Evolutionary conservation across 345 rosid species (phyloP), one percentile per base, ranked within the genome.

Genomic region (Acer campestre): DNA sequence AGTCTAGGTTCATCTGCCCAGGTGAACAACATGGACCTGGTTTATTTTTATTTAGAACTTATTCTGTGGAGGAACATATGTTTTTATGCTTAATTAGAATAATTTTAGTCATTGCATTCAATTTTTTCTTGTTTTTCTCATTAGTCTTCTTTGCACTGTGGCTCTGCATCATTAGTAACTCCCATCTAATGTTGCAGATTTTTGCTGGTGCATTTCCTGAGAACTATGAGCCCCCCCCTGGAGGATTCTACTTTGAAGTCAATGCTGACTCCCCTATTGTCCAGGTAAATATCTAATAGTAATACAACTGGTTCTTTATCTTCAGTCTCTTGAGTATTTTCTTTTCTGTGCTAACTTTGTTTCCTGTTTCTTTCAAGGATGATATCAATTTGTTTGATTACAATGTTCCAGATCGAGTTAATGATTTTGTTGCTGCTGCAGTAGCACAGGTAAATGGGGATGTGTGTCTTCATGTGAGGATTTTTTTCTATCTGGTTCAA

Each of bases 201-300:
- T 96, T 94, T 88, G 92, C 99, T 35, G 97, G 98, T 82, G 97
- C 98, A 67, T 96, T 96, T 76, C 99, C 99, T 22, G 48, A 85
- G 75, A 85, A 94, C 80, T 96, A 96, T 72, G 99, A 96, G 75
- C 99, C 98, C 74, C 98, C 99, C 12, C 82, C 97, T 61, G 97
- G 91, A 79, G 97, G 88, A 78, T 96, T 96, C 89, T 92, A 92
- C 86, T 96, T 85, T 83, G 99, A 96, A 88, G 93, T 96, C 83
- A 92, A 86, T 20, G 97, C 85, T 87, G 83, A 78, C 69, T 88
- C 89, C 66, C 94, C 97, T 2, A 64, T 89, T 87, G 90, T 96
- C 80, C 99, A 96, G 83, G 99, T 96, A 94, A 58, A 71, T 61
- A 76, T 49, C 7, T 8, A 25, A 12, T 44, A 75, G 7, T 8